Evolutionary conservation across 164 flowering plant species (phyloP).

Genomic region (Stephania yunnanensis): DNA sequence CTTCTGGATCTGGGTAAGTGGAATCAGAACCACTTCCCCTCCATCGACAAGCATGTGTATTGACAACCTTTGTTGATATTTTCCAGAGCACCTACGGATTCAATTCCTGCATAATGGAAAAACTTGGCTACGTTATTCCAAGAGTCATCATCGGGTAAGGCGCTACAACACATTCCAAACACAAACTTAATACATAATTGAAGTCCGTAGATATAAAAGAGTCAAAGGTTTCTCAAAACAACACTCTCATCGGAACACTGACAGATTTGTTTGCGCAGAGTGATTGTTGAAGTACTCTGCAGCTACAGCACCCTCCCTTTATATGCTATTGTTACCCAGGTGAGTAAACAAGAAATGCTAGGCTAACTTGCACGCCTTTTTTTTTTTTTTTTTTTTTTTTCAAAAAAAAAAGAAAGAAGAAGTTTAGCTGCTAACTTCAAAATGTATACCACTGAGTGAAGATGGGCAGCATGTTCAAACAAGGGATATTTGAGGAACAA

Average conservation of each 20-base stretch:
- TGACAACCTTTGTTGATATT: background rate
- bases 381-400: no score
- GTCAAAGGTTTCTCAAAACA: no score
- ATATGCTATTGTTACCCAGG: constrained; percentile 93
- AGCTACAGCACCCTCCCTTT: constrained; percentile 93
- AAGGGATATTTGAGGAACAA: constrained; percentile 59
- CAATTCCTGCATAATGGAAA: constrained; percentile 87
- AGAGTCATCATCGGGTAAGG: constrained; percentile 80
- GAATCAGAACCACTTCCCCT: background rate
- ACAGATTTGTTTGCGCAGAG: constrained; percentile 28
- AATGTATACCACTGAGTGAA: constrained; percentile 23
- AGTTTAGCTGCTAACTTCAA: constrained; percentile 2
- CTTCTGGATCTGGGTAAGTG: constrained; percentile 87
- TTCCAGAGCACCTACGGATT: constrained; percentile 39
- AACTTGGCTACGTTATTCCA: constrained; percentile 57
- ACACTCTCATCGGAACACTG: no score
- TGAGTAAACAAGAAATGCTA: constrained; percentile 16
- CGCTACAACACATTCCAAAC: background rate
- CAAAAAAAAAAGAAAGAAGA: background rate
- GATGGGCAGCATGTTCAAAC: constrained; percentile 85
- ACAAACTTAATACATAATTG: background rate
- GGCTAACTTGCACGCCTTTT: background rate
- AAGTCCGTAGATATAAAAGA: background rate
- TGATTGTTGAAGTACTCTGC: constrained; percentile 77
- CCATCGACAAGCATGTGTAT: background rate